phyloP scores from a whole-genome alignment of 2,329 filamentous ascomycete species.

The Colletotrichum costaricense region DNA sequence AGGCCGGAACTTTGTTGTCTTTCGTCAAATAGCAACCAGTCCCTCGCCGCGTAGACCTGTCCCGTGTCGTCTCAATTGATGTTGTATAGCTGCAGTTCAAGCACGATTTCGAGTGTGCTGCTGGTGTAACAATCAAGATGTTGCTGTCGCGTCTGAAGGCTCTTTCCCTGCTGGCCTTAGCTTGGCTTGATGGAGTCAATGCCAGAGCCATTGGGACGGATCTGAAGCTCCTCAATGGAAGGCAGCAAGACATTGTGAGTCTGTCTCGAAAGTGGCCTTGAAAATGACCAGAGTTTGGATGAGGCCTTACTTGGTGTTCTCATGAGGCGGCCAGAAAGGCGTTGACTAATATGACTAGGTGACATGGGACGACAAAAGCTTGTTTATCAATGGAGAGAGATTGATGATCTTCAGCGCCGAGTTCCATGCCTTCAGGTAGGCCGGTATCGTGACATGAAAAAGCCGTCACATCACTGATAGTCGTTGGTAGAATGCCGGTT shows the following conservation, averaged over 20 bases:
- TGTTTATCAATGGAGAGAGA: slow-evolving; percentile 74
- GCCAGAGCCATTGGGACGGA: slow-evolving; percentile 1
- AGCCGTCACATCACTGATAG: too few species aligned
- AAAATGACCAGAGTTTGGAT: neutral
- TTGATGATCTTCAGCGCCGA: slow-evolving; percentile 75
- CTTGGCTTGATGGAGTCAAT: slow-evolving; percentile 17
- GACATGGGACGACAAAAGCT: slow-evolving; percentile 75
- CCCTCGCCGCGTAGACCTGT: neutral
- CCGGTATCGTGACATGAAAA: too few species aligned
- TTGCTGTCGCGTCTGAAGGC: slow-evolving; percentile 23
- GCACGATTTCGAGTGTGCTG: neutral
- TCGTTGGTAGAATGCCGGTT: slow-evolving; percentile 42
- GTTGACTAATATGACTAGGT: slow-evolving; percentile 44
- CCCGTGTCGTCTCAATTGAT: neutral
- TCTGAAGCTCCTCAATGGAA: slow-evolving; percentile 27
- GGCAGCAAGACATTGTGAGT: slow-evolving; percentile 34
- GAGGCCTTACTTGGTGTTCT: fast-evolving
- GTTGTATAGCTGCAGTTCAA: neutral
- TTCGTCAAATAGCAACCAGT: slow-evolving; percentile 8
- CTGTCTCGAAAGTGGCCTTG: neutral
- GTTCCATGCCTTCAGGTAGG: slow-evolving; percentile 67
- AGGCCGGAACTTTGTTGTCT: neutral
- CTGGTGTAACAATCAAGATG: slow-evolving; percentile 6
- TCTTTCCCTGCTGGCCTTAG: slow-evolving; percentile 16
- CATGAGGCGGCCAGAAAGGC: neutral